Evolutionary conservation across 1,284 basidiomycete species (phyloP).

Genomic region (Boletus albobrunnescens): DNA sequence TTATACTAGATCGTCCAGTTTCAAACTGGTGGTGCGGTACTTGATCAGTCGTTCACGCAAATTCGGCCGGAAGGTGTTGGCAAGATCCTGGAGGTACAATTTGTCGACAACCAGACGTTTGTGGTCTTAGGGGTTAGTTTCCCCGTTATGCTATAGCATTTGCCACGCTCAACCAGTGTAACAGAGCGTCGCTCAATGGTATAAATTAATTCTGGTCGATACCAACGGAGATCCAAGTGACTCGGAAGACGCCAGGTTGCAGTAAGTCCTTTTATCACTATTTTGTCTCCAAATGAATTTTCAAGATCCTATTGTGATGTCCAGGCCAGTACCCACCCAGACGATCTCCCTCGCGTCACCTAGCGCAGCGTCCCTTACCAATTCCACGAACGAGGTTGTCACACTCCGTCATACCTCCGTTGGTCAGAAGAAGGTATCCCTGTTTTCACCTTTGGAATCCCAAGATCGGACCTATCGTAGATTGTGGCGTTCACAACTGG

Average conservation of each 20-base stretch:
- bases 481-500: conserved; percentile 20
- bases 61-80: conserved; percentile 20
- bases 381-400: conserved; percentile 13
- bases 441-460: conserved; percentile 9
- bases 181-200: conserved; percentile 23
- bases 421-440: conserved; percentile 20
- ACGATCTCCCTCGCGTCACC: conserved; percentile 10
- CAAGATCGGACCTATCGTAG: conserved; percentile 11
- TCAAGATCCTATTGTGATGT: conserved; percentile 6
- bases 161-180: conserved; percentile 9
- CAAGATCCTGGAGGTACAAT: conserved; percentile 20
- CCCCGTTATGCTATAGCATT: neutral
- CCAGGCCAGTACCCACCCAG: conserved; percentile 11
- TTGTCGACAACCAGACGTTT: conserved; percentile 24
- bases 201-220: conserved; percentile 18
- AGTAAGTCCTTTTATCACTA: conserved; percentile 16
- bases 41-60: conserved; percentile 3
- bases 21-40: conserved; percentile 1
- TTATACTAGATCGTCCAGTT: conserved; percentile 23
- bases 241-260: conserved; percentile 15
- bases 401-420: conserved; percentile 19
- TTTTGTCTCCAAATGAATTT: conserved; percentile 5
- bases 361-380: conserved; percentile 8
- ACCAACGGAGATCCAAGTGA: conserved; percentile 10
- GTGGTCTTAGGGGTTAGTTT: conserved; percentile 28